Conservation (phyloP, 768 basidiomycete genomes). For the Mycena amicta region DNA sequence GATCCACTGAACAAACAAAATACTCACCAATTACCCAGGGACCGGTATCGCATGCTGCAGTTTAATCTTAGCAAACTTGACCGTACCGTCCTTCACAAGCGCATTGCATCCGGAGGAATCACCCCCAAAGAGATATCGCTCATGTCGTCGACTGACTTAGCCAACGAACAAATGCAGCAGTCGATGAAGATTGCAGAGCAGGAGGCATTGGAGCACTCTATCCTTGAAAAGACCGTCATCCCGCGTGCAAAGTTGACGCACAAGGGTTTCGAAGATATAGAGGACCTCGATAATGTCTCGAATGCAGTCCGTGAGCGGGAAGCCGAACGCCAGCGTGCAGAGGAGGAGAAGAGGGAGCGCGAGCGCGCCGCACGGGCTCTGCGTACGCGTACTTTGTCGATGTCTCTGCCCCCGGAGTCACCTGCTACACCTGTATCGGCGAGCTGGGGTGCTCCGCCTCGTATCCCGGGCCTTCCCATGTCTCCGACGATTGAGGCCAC, state of each 20-base stretch:
- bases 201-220: conserved; percentile 83
- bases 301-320: conserved; percentile 40
- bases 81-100: conserved; percentile 75
- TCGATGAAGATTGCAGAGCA: conserved; percentile 82
- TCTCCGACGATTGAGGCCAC: conserved; percentile 29
- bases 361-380: conserved; percentile 64
- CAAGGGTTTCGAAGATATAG: conserved; percentile 91
- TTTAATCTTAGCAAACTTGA: conserved; percentile 88
- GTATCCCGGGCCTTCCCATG: conserved; percentile 41
- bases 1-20: too few species aligned
- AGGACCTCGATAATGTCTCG: conserved; percentile 57
- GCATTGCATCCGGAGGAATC: conserved; percentile 70
- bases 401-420: conserved; percentile 75
- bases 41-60: conserved; percentile 86
- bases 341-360: conserved; percentile 46
- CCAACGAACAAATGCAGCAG: conserved; percentile 83
- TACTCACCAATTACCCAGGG: conserved; percentile 46
- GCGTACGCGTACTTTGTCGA: conserved; percentile 50
- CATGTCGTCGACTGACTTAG: conserved; percentile 88
- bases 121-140: conserved; percentile 72
- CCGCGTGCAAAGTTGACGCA: conserved; percentile 86
- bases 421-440: conserved; percentile 69
- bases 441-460: conserved; percentile 66
- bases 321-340: background rate
- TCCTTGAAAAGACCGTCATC: conserved; percentile 67